These are phyloP conservation scores for Bassia scoparia DNA, from an alignment of 148 eudicot species.

Conservation along the genomic window DNA sequence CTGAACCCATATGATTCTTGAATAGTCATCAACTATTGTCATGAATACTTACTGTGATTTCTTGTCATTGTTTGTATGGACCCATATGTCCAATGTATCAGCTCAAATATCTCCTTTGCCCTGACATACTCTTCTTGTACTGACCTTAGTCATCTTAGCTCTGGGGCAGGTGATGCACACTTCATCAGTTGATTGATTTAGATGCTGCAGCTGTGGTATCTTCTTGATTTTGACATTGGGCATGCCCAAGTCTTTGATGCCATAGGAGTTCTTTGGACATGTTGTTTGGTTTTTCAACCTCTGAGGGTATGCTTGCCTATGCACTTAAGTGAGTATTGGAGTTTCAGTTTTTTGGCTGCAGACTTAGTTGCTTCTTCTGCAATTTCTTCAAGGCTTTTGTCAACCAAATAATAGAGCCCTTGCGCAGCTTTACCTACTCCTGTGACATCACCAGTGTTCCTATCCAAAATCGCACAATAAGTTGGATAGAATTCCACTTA, in stretches of 20 bases:
- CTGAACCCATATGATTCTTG: no score
- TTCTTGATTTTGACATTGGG: background rate
- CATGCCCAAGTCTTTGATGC: background rate
- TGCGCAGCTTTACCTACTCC: background rate
- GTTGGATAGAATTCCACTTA: background rate
- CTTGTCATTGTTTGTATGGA: background rate
- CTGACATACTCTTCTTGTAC: background rate
- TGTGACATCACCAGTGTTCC: background rate
- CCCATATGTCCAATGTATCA: background rate
- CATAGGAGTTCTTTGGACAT: background rate
- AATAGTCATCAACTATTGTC: background rate
- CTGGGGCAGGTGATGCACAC: background rate
- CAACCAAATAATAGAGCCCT: background rate
- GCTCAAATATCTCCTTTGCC: background rate
- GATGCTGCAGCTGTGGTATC: background rate
- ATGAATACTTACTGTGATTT: background rate
- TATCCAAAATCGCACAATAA: background rate
- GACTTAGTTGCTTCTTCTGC: fast-evolving
- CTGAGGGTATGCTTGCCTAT: no score
- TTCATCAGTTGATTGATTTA: background rate
- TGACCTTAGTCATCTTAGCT: background rate
- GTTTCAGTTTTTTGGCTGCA: no score
- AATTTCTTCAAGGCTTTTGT: background rate
- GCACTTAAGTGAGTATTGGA: no score
- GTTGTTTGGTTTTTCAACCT: background rate